Evolutionary conservation across 1,284 basidiomycete genomes (phyloP), one percentile per base, ranked within the genome.

Genomic region (Puccinia triticina): DNA sequence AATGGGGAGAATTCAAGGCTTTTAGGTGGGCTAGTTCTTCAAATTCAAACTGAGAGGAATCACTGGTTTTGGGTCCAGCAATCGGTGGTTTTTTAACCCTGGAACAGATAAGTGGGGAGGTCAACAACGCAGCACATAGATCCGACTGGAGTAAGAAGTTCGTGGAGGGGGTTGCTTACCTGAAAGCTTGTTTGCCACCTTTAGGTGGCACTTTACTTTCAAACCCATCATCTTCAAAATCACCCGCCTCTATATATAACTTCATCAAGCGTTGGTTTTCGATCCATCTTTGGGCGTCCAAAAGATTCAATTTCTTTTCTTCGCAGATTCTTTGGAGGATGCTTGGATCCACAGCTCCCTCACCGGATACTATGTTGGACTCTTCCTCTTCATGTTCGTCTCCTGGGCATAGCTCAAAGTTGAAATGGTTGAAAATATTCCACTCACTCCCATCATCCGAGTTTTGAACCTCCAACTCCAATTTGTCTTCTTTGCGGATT

Each of bases 191-290:
- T 50, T 76, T 82, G 21, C 80, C 80, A 29, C 80, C 80, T 76
- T 82, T 82, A 10, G 80, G 80, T 29, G 80, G 80, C 18, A 82
- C 80, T 48, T 82, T 82, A 64, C 80, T 82, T 46, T 82, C 72
- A 55, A 82, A 82, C 46, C 80, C 80, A 76, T 82, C 80, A 82
- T 82, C 80, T 53, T 82, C 80, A 55, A 74, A 82, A 50, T 82
- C 80, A 12, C 80, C 80, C 29, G 80, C 80, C 34, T 82, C 80
- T 23, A 82, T 82, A 23, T 75, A 66, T 8, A 40, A 29, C 57
- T 73, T 73, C 59, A 82, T 82, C n/a, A 76, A 69, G 21, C 73
- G 32, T 48, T 61, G 55, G 29, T 48, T 37, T 66, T 67, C 61
- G 26, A 76, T 32, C 43, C 61, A 82, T 66, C 32, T 40, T 40